Conservation (phyloP, 176 grass and related monocot species). For the Oryza longistaminata region DNA sequence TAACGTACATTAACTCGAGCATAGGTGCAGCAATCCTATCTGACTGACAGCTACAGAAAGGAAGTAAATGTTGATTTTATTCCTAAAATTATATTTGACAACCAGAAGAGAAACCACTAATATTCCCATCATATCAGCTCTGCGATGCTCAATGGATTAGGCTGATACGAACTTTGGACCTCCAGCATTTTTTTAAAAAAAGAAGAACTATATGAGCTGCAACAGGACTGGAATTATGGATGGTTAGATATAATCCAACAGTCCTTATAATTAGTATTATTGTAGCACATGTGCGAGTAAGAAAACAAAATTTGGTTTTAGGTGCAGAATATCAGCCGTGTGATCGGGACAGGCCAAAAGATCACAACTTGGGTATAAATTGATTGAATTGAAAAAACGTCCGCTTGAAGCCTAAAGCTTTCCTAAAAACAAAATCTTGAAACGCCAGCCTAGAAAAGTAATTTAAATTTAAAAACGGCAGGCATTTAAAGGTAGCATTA, state of each 20-base stretch:
- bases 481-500: constrained; percentile 26
- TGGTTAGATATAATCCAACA: neutral
- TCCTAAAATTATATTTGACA: neutral
- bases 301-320: neutral
- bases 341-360: constrained; percentile 8
- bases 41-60: constrained; percentile 1
- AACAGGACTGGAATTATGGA: neutral
- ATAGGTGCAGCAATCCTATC: neutral
- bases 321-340: constrained; percentile 14
- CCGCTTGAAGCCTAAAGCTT: constrained; percentile 30
- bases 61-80: neutral
- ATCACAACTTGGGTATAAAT: neutral
- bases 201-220: neutral
- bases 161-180: neutral
- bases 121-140: neutral
- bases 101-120: neutral
- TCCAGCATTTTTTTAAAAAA: constrained; percentile 3
- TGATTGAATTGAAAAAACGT: constrained; percentile 16
- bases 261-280: neutral
- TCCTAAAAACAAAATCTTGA: constrained; percentile 11
- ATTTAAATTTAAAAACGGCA: constrained; percentile 10
- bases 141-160: constrained; percentile 1
- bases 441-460: constrained; percentile 6
- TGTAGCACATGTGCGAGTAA: neutral
- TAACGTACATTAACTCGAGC: neutral